Evolutionary conservation across 2,329 filamentous ascomycete genomes (phyloP), one percentile per base, ranked within the genome.

Genomic region (Cladosporium sp.): DNA sequence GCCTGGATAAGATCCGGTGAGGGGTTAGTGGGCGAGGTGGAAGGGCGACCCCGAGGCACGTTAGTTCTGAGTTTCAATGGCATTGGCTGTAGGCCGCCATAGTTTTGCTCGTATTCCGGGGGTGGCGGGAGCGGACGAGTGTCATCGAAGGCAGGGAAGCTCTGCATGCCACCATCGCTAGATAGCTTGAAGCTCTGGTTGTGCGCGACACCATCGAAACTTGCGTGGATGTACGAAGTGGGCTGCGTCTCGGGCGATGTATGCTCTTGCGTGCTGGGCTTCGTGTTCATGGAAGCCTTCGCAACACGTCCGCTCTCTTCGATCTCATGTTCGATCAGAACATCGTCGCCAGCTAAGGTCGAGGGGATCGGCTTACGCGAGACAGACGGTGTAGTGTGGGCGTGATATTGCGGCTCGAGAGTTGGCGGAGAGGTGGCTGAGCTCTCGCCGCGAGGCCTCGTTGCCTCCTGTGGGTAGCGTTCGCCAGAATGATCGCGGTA

Each of bases 401-500:
- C 51, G 30, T 54, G 51, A 21, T 30, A 54, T 18, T 28, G 25
- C 26, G 51, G 51, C 18, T 54, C 51, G 8, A 32, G n/a, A 3
- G 30, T 32, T n/a, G 51, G 26, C 18, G 51, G 51, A 21, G 51
- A 54, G 4, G 51, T 54, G 16, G 26, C 18, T 32, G 51, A 28
- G 21, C 64, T 53, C 4, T 64, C 46, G 21, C 54, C 53, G 39
- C 46, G 43, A 59, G 51, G 56, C 39, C 49, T 59, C 14, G 39
- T 64, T 11, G 49, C 61, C 13, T 58, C 61, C 11, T 60, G 57
- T 16, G 70, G 70, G 54, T 71, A 71, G 21, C 68, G 68, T 32
- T 70, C 63, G 10, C 64, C 65, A 13, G 70, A 70, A 23, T 56
- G 26, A 48, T 67, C 63, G 26, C 67, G 65, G 48, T 71, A 72